phyloP scores from a whole-genome alignment of 164 flowering plant species.

The Stephania yunnanensis region DNA sequence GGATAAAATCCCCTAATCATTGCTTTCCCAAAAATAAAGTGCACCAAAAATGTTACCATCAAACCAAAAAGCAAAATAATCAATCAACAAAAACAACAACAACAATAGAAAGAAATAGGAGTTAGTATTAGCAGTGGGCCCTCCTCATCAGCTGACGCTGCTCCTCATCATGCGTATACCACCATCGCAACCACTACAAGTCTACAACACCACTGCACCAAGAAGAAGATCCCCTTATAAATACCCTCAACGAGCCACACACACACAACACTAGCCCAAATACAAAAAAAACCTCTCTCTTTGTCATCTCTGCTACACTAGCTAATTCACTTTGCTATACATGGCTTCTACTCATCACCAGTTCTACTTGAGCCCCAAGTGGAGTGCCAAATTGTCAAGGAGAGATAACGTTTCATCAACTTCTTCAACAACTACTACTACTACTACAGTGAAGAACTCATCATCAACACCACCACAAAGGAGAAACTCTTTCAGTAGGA shows the following conservation, averaged over 20 bases:
- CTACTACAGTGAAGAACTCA: constrained; percentile 13
- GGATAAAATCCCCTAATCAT: neutral
- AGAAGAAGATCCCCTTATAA: neutral
- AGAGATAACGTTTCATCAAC: constrained; percentile 19
- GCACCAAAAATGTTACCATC: neutral
- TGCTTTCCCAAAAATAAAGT: neutral
- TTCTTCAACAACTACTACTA: constrained; percentile 9
- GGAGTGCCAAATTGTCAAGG: constrained; percentile 30
- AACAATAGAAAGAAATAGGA: neutral
- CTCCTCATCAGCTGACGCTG: neutral
- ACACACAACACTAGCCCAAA: neutral
- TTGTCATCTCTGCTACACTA: too few species aligned
- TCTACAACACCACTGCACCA: too few species aligned
- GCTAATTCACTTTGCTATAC: neutral
- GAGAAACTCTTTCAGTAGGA: constrained; percentile 47
- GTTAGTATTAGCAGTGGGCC: neutral
- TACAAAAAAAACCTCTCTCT: neutral
- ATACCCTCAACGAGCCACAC: neutral
- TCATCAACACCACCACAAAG: constrained; percentile 7
- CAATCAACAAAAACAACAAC: neutral
- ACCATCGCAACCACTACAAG: neutral
- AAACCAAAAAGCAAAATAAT: too few species aligned
- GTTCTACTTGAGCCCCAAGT: constrained; percentile 36
- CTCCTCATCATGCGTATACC: neutral
- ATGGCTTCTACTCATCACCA: constrained; percentile 5